A percentile compares a stretch with the other conserved stretches of the same genome.
phyloP scores from a whole-genome alignment of 768 basidiomycete species.

The Termitomyces sp. region DNA sequence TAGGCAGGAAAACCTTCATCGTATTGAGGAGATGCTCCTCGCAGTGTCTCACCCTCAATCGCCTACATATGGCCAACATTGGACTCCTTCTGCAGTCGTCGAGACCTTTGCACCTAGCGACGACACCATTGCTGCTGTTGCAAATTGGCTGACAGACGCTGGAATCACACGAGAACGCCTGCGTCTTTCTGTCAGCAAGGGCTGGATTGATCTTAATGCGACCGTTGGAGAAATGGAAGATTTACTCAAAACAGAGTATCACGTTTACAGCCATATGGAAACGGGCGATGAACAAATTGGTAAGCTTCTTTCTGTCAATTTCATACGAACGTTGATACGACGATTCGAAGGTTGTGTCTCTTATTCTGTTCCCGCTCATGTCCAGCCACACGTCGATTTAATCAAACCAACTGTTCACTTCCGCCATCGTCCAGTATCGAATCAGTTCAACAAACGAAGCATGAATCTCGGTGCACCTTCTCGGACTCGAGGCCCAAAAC shows the following conservation, averaged over 20 bases:
- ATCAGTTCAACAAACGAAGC: slow-evolving; percentile 18
- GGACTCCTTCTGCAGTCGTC: slow-evolving; percentile 40
- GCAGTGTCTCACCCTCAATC: slow-evolving; percentile 52
- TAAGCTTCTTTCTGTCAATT: not conserved
- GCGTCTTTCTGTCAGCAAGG: slow-evolving; percentile 35
- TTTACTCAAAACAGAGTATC: slow-evolving; percentile 44
- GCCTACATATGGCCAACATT: slow-evolving; percentile 48
- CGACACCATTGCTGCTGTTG: slow-evolving; percentile 41
- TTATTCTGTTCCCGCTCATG: slow-evolving; percentile 39
- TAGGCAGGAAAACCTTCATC: slow-evolving; percentile 41
- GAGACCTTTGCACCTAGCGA: slow-evolving; percentile 42
- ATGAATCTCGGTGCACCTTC: slow-evolving; percentile 11
- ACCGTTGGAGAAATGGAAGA: slow-evolving; percentile 40
- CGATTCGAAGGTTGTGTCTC: slow-evolving; percentile 29
- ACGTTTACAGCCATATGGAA: slow-evolving; percentile 38
- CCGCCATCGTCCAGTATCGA: slow-evolving; percentile 26
- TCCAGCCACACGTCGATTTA: slow-evolving; percentile 39
- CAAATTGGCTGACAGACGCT: slow-evolving; percentile 39
- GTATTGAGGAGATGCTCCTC: slow-evolving; percentile 42
- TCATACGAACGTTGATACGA: not conserved
- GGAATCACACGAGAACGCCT: slow-evolving; percentile 39
- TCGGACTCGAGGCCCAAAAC: slow-evolving; percentile 4
- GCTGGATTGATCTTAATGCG: slow-evolving; percentile 40
- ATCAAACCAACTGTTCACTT: slow-evolving; percentile 42
- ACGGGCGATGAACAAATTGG: slow-evolving; percentile 38